Conservation (phyloP, 352 stramenopile genomes). For the Globisporangium uncinulatum region DNA sequence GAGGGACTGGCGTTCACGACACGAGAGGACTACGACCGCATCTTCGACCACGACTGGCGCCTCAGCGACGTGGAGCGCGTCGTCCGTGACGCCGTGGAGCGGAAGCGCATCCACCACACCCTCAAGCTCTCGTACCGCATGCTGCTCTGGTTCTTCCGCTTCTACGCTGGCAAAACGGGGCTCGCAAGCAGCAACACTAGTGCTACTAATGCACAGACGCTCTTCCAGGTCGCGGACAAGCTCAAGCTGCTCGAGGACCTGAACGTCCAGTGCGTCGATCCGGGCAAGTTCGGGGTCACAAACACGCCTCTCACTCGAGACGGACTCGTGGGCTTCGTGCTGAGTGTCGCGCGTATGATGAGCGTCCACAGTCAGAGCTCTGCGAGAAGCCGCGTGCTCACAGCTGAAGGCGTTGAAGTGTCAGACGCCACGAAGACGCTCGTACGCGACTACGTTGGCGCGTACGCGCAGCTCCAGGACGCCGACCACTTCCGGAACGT, state of each 20-base stretch:
- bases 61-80: conserved; percentile 41
- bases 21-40: conserved; percentile 23
- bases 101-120: conserved; percentile 40
- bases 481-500: conserved; percentile 50
- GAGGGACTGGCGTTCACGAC: conserved; percentile 22
- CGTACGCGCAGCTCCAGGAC: conserved; percentile 62
- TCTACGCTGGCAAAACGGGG: conserved; percentile 31
- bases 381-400: conserved; percentile 25
- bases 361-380: conserved; percentile 34
- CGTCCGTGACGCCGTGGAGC: conserved; percentile 61
- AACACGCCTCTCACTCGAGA: conserved; percentile 46
- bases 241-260: conserved; percentile 54
- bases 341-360: conserved; percentile 41
- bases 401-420: conserved; percentile 52
- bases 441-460: conserved; percentile 42
- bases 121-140: conserved; percentile 47
- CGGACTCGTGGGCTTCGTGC: conserved; percentile 36
- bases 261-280: conserved; percentile 46
- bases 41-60: conserved; percentile 56
- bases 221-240: conserved; percentile 45
- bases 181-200: conserved; percentile 13
- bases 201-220: conserved; percentile 8
- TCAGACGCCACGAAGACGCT: conserved; percentile 46
- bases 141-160: conserved; percentile 59
- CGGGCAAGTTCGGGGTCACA: conserved; percentile 34